Evolutionary conservation across 768 basidiomycete species (phyloP), one percentile per base, ranked within the genome.

Genomic region (Hydnomerulius pinastri): DNA sequence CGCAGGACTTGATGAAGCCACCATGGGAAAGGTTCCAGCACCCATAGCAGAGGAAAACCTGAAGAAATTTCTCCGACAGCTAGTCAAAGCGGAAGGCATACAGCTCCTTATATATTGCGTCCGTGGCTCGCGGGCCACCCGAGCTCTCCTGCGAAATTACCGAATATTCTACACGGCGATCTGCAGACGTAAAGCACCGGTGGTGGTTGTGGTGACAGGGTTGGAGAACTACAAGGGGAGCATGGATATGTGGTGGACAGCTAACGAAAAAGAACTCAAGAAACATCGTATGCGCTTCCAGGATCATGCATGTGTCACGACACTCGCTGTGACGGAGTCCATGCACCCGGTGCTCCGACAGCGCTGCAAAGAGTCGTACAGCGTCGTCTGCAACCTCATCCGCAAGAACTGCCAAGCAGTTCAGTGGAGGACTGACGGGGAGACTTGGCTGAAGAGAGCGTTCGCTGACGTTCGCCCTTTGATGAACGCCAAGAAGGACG

Each of bases 61-160:
- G 29, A 48, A 48, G 36, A 17, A 21, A 20, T 27, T 48, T 10
- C 39, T 43, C 4, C 25, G 25, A 7, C 17, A 41, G 21, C 50
- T 28, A 32, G 53, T 20, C 25, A 28, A 28, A 12, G 23, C 20
- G 33, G 59, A 51, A 12, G 71, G 72, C 6, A 54, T 73, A 17
- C 62, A 53, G 53, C 68, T 74, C 17, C 65, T 74, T 4, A 55
- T 73, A 2, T 71, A 62, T 48, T 60, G 62, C 43, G 60, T 72
- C 52, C 62, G 65, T 7, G 66, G 60, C 2, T 62, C 71, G 2
- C 51, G 70, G 44, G 59, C 68, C 52, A 63, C 51, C 37, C 63
- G 64, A 15, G 46, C 59, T 2, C 48, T 59, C 15, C 46, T 57
- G 23, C 55, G 61, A 29, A 72, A 71, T 52, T 72, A 66, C 62